Evolutionary conservation across 208 protist genomes (phyloP).

Genomic region (Angomonas deanei): DNA sequence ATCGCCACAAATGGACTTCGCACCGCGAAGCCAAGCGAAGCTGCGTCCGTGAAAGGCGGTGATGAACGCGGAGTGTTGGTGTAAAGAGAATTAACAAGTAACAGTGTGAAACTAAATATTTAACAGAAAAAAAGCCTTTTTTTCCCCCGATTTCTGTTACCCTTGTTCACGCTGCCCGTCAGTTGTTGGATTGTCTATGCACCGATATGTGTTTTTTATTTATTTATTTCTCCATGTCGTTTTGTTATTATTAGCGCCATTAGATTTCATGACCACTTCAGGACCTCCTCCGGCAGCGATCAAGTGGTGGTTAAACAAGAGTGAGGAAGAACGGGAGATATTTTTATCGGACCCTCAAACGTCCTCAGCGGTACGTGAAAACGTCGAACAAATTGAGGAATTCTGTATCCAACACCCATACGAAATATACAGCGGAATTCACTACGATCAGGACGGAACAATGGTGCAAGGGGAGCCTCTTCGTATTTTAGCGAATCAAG

Average conservation of each 20-base stretch:
- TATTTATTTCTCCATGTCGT: too few relatives aligned
- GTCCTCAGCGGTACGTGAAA: slow-evolving; percentile 32
- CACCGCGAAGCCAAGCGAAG: slow-evolving; percentile 22
- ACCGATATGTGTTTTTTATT: too few relatives aligned
- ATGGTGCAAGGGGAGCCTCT: not conserved
- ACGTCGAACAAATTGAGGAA: slow-evolving; percentile 43
- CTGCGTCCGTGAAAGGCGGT: not conserved
- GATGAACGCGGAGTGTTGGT: not conserved
- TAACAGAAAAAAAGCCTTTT: not conserved
- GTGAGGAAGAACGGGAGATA: slow-evolving; percentile 36
- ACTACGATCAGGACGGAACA: not conserved
- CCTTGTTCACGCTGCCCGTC: too few relatives aligned
- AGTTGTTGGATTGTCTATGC: too few relatives aligned
- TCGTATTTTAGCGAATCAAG: not conserved
- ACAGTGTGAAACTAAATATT: not conserved
- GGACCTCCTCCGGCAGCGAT: slow-evolving; percentile 13
- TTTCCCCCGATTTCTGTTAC: not conserved
- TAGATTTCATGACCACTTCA: not conserved
- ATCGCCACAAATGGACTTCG: slow-evolving; percentile 69
- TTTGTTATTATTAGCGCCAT: not conserved
- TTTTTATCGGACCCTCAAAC: slow-evolving; percentile 45
- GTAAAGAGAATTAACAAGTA: not conserved
- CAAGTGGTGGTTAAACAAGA: slow-evolving; percentile 68
- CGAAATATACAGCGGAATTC: slow-evolving; percentile 39
- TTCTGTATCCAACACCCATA: slow-evolving; percentile 58